These are phyloP conservation scores for Bonia amplexicaulis DNA, from an alignment of 176 grass and related monocot genomes.

Conservation along the genomic window DNA sequence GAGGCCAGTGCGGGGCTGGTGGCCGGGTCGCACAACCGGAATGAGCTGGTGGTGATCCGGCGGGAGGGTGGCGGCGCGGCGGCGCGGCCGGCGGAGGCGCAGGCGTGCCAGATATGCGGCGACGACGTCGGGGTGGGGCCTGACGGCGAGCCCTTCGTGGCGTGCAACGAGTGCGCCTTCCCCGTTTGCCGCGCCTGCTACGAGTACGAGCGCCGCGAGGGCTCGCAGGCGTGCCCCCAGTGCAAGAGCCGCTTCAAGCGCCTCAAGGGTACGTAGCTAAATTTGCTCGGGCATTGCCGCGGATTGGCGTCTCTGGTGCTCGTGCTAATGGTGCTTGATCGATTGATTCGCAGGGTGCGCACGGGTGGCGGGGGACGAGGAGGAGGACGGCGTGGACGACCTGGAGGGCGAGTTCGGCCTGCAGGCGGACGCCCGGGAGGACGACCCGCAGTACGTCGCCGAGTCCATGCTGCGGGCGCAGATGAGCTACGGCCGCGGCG, in stretches of 20 bases:
- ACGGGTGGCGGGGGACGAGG: constrained; percentile 77
- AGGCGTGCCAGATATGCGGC: constrained; percentile 61
- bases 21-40: constrained; percentile 68
- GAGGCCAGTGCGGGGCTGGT: constrained; percentile 68
- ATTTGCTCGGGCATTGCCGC: not conserved
- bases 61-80: constrained; percentile 10
- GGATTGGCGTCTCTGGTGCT: not conserved
- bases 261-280: constrained; percentile 30
- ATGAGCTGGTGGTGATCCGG: constrained; percentile 72
- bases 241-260: constrained; percentile 62
- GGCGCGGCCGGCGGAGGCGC: constrained; percentile 12
- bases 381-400: constrained; percentile 83
- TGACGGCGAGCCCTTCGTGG: constrained; percentile 61
- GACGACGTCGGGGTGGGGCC: constrained; percentile 45
- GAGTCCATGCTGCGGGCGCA: constrained; percentile 64
- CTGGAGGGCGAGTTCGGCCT: constrained; percentile 72
- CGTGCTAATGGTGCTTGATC: not conserved
- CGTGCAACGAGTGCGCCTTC: constrained; percentile 75
- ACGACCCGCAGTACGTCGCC: constrained; percentile 35
- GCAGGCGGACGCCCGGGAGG: constrained; percentile 16
- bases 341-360: constrained; percentile 37
- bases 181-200: constrained; percentile 66
- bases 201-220: constrained; percentile 62
- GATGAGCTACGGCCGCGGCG: constrained; percentile 76
- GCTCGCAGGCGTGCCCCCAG: constrained; percentile 60